Conservation (phyloP, 345 rosid genomes). For the Aquilaria yunnanensis region DNA sequence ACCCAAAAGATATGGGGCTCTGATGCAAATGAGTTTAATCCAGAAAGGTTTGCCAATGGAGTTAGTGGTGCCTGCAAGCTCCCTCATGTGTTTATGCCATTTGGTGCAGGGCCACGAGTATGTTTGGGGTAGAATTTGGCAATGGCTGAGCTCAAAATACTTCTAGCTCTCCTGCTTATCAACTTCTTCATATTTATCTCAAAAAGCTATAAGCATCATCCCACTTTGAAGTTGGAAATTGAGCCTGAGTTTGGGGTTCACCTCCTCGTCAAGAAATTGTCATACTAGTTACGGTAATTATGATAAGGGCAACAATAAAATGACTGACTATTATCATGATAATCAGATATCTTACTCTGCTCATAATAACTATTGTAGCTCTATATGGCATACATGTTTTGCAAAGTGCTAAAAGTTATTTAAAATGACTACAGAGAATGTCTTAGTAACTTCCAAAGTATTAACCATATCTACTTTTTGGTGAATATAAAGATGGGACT, state of each 20-base stretch:
- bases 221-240: conserved; percentile 26
- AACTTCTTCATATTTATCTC: conserved; percentile 35
- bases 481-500: too few species aligned
- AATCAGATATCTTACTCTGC: too few species aligned
- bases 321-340: too few species aligned
- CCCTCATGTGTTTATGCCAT: conserved; percentile 38
- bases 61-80: conserved; percentile 27
- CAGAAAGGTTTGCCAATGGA: conserved; percentile 33
- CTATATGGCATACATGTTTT: too few species aligned
- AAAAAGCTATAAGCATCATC: conserved; percentile 27
- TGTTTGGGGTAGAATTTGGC: conserved; percentile 49
- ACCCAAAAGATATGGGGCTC: conserved; percentile 45
- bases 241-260: conserved; percentile 36
- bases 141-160: conserved; percentile 38
- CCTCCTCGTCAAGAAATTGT: conserved; percentile 25
- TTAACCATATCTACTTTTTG: too few species aligned
- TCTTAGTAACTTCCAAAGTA: too few species aligned
- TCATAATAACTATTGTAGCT: too few species aligned
- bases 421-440: too few species aligned
- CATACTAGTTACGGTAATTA: too few species aligned
- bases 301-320: too few species aligned
- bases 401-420: too few species aligned
- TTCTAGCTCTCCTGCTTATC: conserved; percentile 20
- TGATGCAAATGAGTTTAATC: conserved; percentile 31
- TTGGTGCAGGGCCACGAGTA: conserved; percentile 37